These are phyloP conservation scores for Epichloe aotearoae DNA, from an alignment of 2,329 filamentous ascomycete species.

Conservation along the genomic window DNA sequence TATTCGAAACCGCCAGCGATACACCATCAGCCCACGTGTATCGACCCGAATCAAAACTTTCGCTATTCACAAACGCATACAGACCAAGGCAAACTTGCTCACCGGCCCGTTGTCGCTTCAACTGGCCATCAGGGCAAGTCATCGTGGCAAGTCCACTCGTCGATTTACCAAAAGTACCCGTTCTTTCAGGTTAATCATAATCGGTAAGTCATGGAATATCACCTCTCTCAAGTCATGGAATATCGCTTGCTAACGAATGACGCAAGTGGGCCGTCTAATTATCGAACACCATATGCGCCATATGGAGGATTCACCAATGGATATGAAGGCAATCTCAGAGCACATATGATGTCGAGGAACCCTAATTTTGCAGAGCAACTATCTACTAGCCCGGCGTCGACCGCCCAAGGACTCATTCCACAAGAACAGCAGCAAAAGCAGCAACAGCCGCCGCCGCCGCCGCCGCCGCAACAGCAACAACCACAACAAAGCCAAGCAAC, in stretches of 20 bases:
- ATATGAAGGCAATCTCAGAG: conserved; percentile 39
- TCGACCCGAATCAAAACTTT: not conserved
- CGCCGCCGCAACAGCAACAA: not conserved
- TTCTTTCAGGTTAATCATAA: conserved; percentile 50
- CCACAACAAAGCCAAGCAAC: not conserved
- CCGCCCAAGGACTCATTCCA: not conserved
- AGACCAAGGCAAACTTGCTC: not conserved
- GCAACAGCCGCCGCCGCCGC: not conserved
- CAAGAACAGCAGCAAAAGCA: not conserved
- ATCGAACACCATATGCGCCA: conserved; percentile 45
- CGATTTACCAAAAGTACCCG: conserved; percentile 39
- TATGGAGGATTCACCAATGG: conserved; percentile 48
- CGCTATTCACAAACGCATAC: conserved; percentile 5
- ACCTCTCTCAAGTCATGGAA: not conserved
- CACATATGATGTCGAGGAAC: conserved; percentile 27
- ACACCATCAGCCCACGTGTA: not conserved
- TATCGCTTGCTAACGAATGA: conserved; percentile 8
- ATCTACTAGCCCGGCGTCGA: not conserved
- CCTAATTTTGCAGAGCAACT: conserved; percentile 14
- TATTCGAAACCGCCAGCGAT: not conserved
- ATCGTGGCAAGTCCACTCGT: conserved; percentile 22
- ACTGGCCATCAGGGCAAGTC: conserved; percentile 14
- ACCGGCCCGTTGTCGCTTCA: not conserved
- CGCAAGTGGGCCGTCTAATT: conserved; percentile 38
- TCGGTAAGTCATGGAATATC: conserved; percentile 24